These are phyloP conservation scores for Termitomyces sp. DNA, from an alignment of 768 basidiomycete genomes.

Conservation along the genomic window DNA sequence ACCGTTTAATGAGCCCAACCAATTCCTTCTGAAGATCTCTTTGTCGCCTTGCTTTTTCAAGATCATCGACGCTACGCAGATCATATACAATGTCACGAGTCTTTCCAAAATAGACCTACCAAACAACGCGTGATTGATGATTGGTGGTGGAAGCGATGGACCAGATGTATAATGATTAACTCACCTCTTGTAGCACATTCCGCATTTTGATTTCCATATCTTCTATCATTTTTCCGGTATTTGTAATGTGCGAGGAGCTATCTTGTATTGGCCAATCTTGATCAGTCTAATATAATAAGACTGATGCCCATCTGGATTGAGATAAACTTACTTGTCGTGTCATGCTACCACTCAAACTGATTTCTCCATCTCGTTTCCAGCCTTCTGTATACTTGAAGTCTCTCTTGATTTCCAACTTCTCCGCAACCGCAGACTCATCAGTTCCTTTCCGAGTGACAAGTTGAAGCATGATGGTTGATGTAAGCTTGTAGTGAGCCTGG, in stretches of 20 bases:
- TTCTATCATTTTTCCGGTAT: constrained; percentile 94
- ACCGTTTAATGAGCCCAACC: constrained; percentile 79
- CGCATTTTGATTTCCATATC: constrained; percentile 99
- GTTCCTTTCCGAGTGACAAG: constrained; percentile 52
- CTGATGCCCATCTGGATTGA: background rate
- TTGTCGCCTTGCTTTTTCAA: constrained; percentile 76
- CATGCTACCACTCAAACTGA: constrained; percentile 92
- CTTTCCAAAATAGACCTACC: constrained; percentile 90
- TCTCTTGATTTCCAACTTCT: constrained; percentile 24
- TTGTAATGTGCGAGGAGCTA: constrained; percentile 79
- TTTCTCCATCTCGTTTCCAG: constrained; percentile 65
- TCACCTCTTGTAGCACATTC: constrained; percentile 83
- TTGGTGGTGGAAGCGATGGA: background rate
- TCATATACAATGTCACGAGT: constrained; percentile 94
- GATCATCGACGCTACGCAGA: constrained; percentile 80
- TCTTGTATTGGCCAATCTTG: constrained; percentile 83
- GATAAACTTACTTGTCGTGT: constrained; percentile 75
- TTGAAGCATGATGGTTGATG: constrained; percentile 95
- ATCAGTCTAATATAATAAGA: constrained; percentile 51
- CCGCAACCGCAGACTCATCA: constrained; percentile 22
- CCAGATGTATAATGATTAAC: constrained; percentile 4
- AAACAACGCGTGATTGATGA: constrained; percentile 1
- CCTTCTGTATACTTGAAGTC: constrained; percentile 33
- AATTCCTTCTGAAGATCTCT: constrained; percentile 89
- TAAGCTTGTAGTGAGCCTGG: constrained; percentile 94